Percentiles rank a stretch among this genome's conserved stretches.
phyloP scores from a whole-genome alignment of 495 filamentous ascomycete genomes.

The Penicillium angulare region DNA sequence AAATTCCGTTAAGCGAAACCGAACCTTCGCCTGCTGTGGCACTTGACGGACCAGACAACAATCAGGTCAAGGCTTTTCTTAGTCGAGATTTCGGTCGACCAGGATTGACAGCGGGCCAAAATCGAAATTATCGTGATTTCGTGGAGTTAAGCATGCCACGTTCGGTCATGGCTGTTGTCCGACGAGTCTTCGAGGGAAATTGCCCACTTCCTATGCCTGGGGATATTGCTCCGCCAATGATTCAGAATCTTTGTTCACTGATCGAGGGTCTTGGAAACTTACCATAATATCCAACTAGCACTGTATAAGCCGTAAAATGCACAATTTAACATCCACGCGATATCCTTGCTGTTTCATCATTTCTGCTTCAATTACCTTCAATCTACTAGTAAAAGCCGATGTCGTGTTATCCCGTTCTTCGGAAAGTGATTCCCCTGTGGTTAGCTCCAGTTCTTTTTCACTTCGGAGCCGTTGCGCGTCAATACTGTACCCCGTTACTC shows the following conservation, averaged over 20 bases:
- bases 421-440: too few relatives aligned
- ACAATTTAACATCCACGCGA: too few relatives aligned
- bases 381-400: not conserved
- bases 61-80: conserved; percentile 35
- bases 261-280: conserved; percentile 47
- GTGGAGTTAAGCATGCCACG: conserved; percentile 23
- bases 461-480: not conserved
- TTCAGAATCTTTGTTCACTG: conserved; percentile 54
- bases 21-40: not conserved
- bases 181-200: conserved; percentile 47
- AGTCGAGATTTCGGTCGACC: conserved; percentile 23
- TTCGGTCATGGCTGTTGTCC: conserved; percentile 44
- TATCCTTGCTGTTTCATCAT: not conserved
- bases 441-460: too few relatives aligned
- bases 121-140: conserved; percentile 8
- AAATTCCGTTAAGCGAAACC: conserved; percentile 15
- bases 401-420: not conserved
- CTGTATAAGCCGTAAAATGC: too few relatives aligned
- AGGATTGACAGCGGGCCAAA: conserved; percentile 29
- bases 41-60: conserved; percentile 36
- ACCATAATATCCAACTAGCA: too few relatives aligned
- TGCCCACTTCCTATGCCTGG: conserved; percentile 26
- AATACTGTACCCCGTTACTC: not conserved
- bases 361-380: not conserved
- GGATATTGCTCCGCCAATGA: conserved; percentile 37